Base-by-base conservation (phyloP, 768 basidiomycete species). In the Phanerodontia chrysosporium region DNA sequence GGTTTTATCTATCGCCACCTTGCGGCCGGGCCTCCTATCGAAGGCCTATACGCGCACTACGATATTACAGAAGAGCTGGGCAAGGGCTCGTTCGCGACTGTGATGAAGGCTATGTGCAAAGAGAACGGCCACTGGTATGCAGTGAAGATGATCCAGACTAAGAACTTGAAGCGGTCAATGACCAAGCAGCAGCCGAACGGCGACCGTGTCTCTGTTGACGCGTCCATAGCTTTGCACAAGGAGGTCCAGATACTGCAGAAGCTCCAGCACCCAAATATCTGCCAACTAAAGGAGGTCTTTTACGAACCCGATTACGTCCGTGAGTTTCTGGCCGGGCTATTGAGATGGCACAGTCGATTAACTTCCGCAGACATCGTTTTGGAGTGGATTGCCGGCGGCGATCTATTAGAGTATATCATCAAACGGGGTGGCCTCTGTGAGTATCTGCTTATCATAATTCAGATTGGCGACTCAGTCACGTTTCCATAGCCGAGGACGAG, bases 11-110 rank as follows among this genome's bases (percentile, higher is more conserved):
- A 84, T 67, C 83, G 89, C 10, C 83, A 87, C 62, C 76, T 80
- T 12, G 85, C 86, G 6, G 74, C 69, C 28, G 78, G 81, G 0
- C 73, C 75, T 14, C 75, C 81, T 0, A 72, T 72, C 22, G 76
- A 76, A 3, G 86, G 85, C 2, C 71, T 92, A 10, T 83, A 86
- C 67, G 80, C 80, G 1, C 74, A 76, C 56, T 92, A 92, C 69
- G 89, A 90, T 62, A 66, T 90, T 39, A 76, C 78, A 30, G 70
- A 76, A 52, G 87, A 90, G 70, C 82, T 98, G 2, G 96, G 96
- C 55, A 88, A 87, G 65, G 96, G 96, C 9, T 86, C 92, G 2
- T 98, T 97, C 69, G 96, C 94, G 3, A 88, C 87, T 10, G 96
- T 98, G 21, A 82, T 87, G 76, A 90, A 89, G 69, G 94, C 91